Evolutionary conservation across 2,329 filamentous ascomycete genomes (phyloP).

Genomic region (Pestalotiopsis sp.): DNA sequence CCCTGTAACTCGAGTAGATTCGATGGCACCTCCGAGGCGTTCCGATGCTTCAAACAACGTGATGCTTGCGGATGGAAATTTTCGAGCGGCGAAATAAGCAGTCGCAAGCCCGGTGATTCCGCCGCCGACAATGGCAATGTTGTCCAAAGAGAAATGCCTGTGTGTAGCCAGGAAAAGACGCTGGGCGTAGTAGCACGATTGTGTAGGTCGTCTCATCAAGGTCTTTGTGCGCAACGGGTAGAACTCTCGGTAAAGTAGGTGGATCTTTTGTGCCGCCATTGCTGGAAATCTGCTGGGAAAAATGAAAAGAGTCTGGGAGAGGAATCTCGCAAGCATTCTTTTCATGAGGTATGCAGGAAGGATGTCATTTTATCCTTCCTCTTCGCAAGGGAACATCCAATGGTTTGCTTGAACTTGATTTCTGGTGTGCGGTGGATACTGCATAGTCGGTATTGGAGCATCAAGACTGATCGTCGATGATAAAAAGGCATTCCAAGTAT

Average conservation of each 20-base stretch:
- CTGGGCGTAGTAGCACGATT: background rate
- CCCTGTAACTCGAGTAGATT: constrained; percentile 7
- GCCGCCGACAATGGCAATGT: constrained; percentile 16
- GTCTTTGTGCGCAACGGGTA: background rate
- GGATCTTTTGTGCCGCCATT: background rate
- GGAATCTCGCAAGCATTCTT: background rate
- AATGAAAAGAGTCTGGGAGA: background rate
- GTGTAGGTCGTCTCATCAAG: background rate
- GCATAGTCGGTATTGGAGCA: background rate
- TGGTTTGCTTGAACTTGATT: too few relatives aligned
- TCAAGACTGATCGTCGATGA: background rate
- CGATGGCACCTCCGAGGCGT: constrained; percentile 13
- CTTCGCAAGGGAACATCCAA: too few relatives aligned
- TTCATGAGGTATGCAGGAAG: too few relatives aligned
- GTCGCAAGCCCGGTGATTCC: constrained; percentile 16
- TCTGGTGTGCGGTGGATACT: too few relatives aligned
- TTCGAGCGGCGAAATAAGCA: constrained; percentile 14
- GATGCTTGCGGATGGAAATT: constrained; percentile 14
- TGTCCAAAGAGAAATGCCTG: background rate
- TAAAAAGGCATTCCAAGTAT: too few relatives aligned
- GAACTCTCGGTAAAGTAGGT: background rate
- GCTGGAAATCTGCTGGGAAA: background rate
- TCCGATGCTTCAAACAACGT: constrained; percentile 14
- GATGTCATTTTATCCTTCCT: too few relatives aligned
- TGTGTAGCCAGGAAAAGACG: background rate